phyloP scores from a whole-genome alignment of 495 filamentous ascomycete species.

The Xylaria palmicola region DNA sequence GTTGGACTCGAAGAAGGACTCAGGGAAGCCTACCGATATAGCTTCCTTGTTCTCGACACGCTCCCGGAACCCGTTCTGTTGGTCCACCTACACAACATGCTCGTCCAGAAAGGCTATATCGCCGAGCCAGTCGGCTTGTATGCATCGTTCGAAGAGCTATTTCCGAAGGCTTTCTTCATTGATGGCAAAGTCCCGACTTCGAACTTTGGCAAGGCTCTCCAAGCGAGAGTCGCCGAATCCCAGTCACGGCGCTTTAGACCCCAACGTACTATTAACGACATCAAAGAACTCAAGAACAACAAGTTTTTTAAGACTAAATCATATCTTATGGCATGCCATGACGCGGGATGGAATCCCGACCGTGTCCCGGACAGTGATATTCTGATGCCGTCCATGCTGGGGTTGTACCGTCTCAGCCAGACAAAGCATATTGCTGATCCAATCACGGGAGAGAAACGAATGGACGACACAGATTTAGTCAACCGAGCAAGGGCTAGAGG shows the following conservation, averaged over 20 bases:
- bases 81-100: conserved; percentile 49
- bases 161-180: conserved; percentile 27
- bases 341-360: conserved; percentile 29
- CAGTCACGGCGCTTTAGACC: not conserved
- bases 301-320: conserved; percentile 35
- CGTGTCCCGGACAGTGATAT: conserved; percentile 35
- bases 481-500: conserved; percentile 24
- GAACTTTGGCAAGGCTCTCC: conserved; percentile 21
- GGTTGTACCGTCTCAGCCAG: conserved; percentile 22
- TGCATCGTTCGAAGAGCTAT: conserved; percentile 18
- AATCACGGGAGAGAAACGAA: conserved; percentile 21
- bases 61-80: conserved; percentile 35
- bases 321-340: conserved; percentile 21
- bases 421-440: conserved; percentile 30
- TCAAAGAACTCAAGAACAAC: conserved; percentile 21
- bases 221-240: not conserved
- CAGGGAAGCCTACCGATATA: conserved; percentile 30
- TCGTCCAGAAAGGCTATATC: conserved; percentile 40
- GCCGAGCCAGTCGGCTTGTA: conserved; percentile 28
- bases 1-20: conserved; percentile 44
- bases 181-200: conserved; percentile 32
- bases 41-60: conserved; percentile 35
- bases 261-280: not conserved
- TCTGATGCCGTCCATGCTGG: conserved; percentile 17
- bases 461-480: conserved; percentile 36